phyloP scores from a whole-genome alignment of 345 rosid species.

The Linum trigynum region DNA sequence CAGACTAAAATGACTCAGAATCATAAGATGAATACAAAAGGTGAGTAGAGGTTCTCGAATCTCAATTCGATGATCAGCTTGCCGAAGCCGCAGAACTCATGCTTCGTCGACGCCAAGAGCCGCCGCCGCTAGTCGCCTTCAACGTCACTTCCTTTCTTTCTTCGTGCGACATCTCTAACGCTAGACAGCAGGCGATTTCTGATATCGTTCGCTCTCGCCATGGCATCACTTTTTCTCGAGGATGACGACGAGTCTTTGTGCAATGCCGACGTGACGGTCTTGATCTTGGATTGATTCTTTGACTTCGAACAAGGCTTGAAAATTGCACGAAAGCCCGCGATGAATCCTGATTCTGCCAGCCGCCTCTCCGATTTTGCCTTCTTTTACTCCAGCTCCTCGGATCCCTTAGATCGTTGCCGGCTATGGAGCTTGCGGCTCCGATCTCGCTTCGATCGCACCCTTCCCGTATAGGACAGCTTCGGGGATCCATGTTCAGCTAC shows the following conservation, averaged over 20 bases:
- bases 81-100: too few relatives aligned
- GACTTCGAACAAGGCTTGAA: neutral
- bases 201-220: neutral
- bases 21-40: too few relatives aligned
- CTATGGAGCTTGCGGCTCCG: slow-evolving; percentile 34
- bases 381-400: slow-evolving; percentile 9
- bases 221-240: neutral
- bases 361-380: slow-evolving; percentile 26
- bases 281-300: neutral
- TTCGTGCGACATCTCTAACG: neutral
- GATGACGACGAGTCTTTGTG: neutral
- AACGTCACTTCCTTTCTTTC: slow-evolving; percentile 8
- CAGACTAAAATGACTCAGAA: too few relatives aligned
- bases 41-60: too few relatives aligned
- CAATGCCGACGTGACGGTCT: neutral
- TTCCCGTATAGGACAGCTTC: slow-evolving; percentile 82
- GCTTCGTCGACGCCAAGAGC: slow-evolving; percentile 15
- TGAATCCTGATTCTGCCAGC: slow-evolving; percentile 40
- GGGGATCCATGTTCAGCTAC: slow-evolving; percentile 35
- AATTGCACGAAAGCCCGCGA: slow-evolving; percentile 5
- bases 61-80: too few relatives aligned
- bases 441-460: slow-evolving; percentile 75
- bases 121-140: neutral
- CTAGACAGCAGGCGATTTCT: neutral
- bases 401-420: slow-evolving; percentile 6